These are phyloP conservation scores for Leptographium radiaticola DNA, from an alignment of 2,329 filamentous ascomycete genomes.

Conservation along the genomic window DNA sequence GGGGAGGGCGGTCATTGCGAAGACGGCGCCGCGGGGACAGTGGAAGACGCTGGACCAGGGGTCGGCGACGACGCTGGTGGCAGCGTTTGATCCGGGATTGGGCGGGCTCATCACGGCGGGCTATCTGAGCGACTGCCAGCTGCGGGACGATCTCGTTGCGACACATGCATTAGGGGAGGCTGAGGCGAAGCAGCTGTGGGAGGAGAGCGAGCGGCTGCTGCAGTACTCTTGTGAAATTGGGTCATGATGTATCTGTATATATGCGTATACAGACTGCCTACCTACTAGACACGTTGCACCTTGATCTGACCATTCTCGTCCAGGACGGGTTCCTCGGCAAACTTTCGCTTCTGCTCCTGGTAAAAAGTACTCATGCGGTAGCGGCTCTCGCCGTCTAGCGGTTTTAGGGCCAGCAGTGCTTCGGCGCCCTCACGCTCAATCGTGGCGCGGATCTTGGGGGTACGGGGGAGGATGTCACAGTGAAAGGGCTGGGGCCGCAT, in stretches of 20 bases:
- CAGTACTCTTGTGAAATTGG: too few relatives aligned
- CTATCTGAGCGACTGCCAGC: conserved; percentile 28
- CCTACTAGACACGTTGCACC: neutral
- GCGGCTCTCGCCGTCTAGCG: conserved; percentile 41
- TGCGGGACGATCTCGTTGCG: conserved; percentile 16
- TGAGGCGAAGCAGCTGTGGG: conserved; percentile 29
- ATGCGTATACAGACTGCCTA: too few relatives aligned
- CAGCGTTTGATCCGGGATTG: conserved; percentile 24
- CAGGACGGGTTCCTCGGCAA: conserved; percentile 14
- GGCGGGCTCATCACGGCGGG: conserved; percentile 18
- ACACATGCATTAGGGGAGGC: conserved; percentile 20
- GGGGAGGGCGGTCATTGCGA: conserved; percentile 13
- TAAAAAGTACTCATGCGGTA: conserved; percentile 44
- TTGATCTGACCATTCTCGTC: conserved; percentile 2
- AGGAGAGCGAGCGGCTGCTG: conserved; percentile 24
- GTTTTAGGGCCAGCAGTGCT: conserved; percentile 35
- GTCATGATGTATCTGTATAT: too few relatives aligned
- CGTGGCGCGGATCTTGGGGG: conserved; percentile 30
- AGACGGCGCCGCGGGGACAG: conserved; percentile 15
- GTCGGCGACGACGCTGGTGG: conserved; percentile 26
- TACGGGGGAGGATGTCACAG: conserved; percentile 38
- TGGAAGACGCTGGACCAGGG: conserved; percentile 26
- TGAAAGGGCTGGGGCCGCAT: conserved; percentile 43
- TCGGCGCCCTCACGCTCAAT: conserved; percentile 39
- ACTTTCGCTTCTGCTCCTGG: conserved; percentile 17